Conservation (phyloP, 805 yeast genomes). For the Candida corydali region DNA sequence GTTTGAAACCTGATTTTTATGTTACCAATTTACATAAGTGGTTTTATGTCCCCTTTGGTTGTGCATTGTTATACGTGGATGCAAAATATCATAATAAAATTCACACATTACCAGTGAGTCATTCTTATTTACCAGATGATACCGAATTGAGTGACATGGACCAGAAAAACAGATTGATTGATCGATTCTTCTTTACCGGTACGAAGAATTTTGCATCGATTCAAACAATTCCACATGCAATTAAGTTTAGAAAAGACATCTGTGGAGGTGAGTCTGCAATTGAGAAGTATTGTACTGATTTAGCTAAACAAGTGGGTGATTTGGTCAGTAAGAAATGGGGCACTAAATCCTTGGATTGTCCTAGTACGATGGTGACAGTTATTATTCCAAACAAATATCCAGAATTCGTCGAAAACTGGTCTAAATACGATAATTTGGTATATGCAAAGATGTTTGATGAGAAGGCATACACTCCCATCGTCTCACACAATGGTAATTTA, state of each 20-base stretch:
- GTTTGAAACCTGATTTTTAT: conserved; percentile 54
- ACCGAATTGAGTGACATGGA: conserved; percentile 18
- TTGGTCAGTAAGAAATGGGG: conserved; percentile 38
- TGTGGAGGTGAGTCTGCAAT: conserved; percentile 63
- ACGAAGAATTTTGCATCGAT: conserved; percentile 45
- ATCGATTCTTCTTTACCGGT: conserved; percentile 49
- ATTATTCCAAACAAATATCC: conserved; percentile 25
- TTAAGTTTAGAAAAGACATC: conserved; percentile 46
- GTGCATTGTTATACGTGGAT: conserved; percentile 56
- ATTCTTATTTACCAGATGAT: conserved; percentile 36
- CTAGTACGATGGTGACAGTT: conserved; percentile 42
- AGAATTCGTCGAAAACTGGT: conserved; percentile 5
- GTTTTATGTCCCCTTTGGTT: conserved; percentile 55
- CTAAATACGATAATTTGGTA: conserved; percentile 4
- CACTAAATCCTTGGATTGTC: conserved; percentile 33
- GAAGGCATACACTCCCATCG: conserved; percentile 48
- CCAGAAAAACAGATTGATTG: conserved; percentile 26
- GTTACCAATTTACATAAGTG: conserved; percentile 68
- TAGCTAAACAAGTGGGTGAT: conserved; percentile 44
- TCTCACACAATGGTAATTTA: conserved; percentile 30
- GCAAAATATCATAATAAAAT: conserved; percentile 44
- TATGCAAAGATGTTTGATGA: conserved; percentile 12
- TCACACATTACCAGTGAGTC: conserved; percentile 59
- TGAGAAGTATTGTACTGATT: conserved; percentile 39
- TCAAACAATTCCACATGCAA: conserved; percentile 43